Percentiles rank a stretch among this genome's conserved stretches.
These are phyloP conservation scores for Senna siamea DNA, from an alignment of 306 rosid species.

Conservation along the genomic window DNA sequence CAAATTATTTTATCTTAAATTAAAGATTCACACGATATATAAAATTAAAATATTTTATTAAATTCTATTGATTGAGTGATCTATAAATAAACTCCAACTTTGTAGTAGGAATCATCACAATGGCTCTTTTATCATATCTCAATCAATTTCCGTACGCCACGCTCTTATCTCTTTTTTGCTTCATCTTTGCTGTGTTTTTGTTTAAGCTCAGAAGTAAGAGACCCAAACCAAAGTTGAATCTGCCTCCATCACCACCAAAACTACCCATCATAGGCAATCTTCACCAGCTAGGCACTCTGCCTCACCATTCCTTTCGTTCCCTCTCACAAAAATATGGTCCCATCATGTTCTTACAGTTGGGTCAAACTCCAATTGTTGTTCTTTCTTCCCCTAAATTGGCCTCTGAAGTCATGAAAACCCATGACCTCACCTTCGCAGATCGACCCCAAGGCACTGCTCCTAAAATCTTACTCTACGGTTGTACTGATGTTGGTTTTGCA, in stretches of 20 bases:
- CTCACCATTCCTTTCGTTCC: constrained; percentile 31
- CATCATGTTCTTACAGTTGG: constrained; percentile 40
- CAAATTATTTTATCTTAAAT: no score
- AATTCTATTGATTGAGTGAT: no score
- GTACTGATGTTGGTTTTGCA: constrained; percentile 36
- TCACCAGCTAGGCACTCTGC: constrained; percentile 47
- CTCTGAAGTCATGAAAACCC: constrained; percentile 31
- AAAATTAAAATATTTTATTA: no score
- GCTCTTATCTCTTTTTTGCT: neutral
- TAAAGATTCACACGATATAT: no score
- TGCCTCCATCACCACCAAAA: constrained; percentile 45
- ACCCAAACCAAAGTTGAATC: neutral
- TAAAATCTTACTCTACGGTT: constrained; percentile 35
- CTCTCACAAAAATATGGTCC: constrained; percentile 35
- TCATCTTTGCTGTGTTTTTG: neutral
- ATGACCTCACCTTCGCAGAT: constrained; percentile 29
- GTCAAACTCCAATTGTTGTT: constrained; percentile 39
- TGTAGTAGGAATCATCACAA: no score
- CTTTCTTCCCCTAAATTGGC: constrained; percentile 37
- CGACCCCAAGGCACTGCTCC: constrained; percentile 39
- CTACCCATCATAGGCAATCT: constrained; percentile 48
- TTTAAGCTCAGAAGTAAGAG: neutral
- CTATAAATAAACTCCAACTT: no score
- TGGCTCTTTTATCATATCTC: no score
- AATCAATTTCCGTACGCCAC: no score